A percentile compares a stretch with the other conserved stretches of the same genome.
Conservation (phyloP, 805 yeast species). For the Cyberlindnera xishuangbannaensis region DNA sequence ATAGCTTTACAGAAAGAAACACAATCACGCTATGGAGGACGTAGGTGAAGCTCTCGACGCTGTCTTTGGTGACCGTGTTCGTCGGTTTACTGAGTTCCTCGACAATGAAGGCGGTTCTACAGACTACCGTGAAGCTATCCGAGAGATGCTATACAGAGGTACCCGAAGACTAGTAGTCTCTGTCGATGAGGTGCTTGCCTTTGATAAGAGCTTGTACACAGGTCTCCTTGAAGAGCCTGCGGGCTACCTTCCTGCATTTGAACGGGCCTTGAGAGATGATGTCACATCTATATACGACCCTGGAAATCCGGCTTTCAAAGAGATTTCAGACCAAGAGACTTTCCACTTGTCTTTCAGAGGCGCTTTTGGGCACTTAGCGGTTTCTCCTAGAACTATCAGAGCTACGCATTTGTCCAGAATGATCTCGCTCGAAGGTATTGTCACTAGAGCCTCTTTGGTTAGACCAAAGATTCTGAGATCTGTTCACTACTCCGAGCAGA, state of each 20-base stretch:
- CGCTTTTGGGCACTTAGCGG: constrained; percentile 81
- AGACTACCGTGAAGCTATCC: constrained; percentile 64
- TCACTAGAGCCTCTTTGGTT: constrained; percentile 86
- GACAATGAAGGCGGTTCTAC: constrained; percentile 50
- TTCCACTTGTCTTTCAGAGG: constrained; percentile 82
- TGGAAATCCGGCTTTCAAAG: constrained; percentile 43
- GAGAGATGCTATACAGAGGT: constrained; percentile 64
- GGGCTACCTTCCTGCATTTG: constrained; percentile 84
- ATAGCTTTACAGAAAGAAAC: too few relatives aligned
- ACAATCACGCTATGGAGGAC: constrained; percentile 25
- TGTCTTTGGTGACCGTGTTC: constrained; percentile 72
- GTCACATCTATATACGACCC: constrained; percentile 70
- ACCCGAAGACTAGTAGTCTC: constrained; percentile 65
- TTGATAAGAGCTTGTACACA: constrained; percentile 69
- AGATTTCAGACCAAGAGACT: constrained; percentile 53
- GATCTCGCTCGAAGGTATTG: constrained; percentile 91
- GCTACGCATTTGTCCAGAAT: constrained; percentile 73
- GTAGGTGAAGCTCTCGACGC: constrained; percentile 31
- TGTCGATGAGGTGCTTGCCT: constrained; percentile 83
- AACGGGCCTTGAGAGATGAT: constrained; percentile 76
- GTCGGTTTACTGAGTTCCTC: constrained; percentile 84
- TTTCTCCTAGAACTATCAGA: constrained; percentile 82
- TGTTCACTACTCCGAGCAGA: constrained; percentile 85
- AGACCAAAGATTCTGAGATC: constrained; percentile 89
- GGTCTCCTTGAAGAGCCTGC: constrained; percentile 75